Evolutionary conservation across 306 rosid species (phyloP), one percentile per base, ranked within the genome.

Genomic region (Medicago ruthenica): DNA sequence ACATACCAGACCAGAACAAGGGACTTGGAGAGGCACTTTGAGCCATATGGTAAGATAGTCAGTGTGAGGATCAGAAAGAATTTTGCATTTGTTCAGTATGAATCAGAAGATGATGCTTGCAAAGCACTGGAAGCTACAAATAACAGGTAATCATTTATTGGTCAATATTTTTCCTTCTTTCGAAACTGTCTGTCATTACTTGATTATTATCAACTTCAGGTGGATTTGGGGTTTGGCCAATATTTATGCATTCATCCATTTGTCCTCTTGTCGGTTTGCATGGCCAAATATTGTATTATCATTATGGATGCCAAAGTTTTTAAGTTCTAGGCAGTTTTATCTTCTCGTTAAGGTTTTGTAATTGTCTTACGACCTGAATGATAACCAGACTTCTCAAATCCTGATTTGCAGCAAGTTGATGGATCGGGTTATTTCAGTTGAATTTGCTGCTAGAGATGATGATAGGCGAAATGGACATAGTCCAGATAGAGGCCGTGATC

Each of bases 21-120:
- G 85, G 99, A 96, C 82, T 83, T 96, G 90, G 99, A 96, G 91
- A 89, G 92, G 86, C 99, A 96, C 81, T 96, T 96, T 80, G 98
- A 96, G 79, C 86, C 92, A 13, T 96, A 96, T 88, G 99, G 99
- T 15, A 92, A 92, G 88, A 90, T 96, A 58, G 79, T 75, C 73
- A 96, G 86, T 78, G 99, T 92, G 73, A 90, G 99, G 86, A 96
- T 92, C 67, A 86, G 98, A 85, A 89, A 92, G 81, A 96, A 96
- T 76, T 96, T 92, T 63, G 99, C 98, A 65, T 96, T 96, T 85
- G 91, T 96, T 73, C 99, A 96, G 84, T 92, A 89, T 80, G 98
- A 96, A 59, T 80, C 93, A 21, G 96, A 86, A 87, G 99, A 96
- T 67, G 99, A 92, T 88, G 99, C 98, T 70, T 82, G 85, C 77